Percentiles rank a stretch among this genome's conserved stretches.
Conservation (phyloP, 345 rosid genomes). For the Lenwebbia sp. region DNA sequence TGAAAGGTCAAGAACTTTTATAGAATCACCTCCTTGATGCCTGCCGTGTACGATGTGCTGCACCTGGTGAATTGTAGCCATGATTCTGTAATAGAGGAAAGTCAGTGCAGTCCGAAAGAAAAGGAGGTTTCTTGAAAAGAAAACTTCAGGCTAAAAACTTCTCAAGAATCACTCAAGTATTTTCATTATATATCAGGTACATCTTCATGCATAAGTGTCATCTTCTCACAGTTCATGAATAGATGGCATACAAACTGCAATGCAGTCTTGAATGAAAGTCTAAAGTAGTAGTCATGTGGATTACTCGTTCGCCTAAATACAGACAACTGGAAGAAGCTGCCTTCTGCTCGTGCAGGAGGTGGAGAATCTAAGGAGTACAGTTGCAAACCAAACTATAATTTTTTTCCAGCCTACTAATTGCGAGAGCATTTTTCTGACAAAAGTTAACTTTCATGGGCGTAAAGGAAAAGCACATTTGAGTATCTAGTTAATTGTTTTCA, state of each 20-base stretch:
- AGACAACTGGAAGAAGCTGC: not conserved
- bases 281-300: not conserved
- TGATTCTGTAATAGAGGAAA: conserved; percentile 25
- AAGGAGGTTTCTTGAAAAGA: not conserved
- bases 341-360: not conserved
- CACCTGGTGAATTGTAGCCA: conserved; percentile 30
- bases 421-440: not conserved
- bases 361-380: not conserved
- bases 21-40: conserved; percentile 44
- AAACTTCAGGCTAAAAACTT: not conserved
- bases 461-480: not conserved
- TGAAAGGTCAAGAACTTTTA: not conserved
- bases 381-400: not conserved
- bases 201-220: not conserved
- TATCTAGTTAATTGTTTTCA: not conserved
- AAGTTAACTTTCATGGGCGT: not conserved
- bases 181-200: not conserved
- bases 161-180: not conserved
- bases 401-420: not conserved
- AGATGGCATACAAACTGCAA: not conserved
- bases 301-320: not conserved
- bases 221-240: not conserved
- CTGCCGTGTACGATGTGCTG: conserved; percentile 42
- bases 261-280: not conserved
- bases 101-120: not conserved